These are phyloP conservation scores for Paraconiothyrium sp. DNA, from an alignment of 2,329 filamentous ascomycete species.

Conservation along the genomic window DNA sequence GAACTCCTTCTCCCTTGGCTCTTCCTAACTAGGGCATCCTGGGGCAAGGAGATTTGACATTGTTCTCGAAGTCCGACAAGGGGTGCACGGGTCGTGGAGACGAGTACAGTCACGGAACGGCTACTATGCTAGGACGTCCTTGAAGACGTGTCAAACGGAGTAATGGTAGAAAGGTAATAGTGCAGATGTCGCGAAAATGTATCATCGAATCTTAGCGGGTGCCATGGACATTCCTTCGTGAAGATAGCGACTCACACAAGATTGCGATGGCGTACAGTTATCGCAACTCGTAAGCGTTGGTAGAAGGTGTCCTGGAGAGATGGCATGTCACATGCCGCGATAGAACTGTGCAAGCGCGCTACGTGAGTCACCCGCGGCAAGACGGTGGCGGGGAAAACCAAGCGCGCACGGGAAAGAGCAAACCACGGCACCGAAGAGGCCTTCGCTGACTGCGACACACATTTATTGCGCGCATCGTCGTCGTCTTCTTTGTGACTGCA, in stretches of 20 bases:
- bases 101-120: not conserved
- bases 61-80: not conserved
- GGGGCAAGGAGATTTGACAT: conserved; percentile 1
- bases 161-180: not conserved
- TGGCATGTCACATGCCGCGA: no score
- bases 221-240: not conserved
- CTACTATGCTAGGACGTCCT: not conserved
- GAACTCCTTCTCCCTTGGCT: not conserved
- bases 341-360: conserved; percentile 6
- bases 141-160: not conserved
- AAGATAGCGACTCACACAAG: not conserved
- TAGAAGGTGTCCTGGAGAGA: no score
- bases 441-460: not conserved
- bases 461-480: not conserved
- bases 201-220: not conserved
- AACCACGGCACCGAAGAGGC: not conserved
- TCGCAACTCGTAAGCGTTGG: no score
- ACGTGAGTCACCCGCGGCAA: not conserved
- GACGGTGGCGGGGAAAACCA: conserved; percentile 1
- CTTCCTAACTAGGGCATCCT: not conserved
- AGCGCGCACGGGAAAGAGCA: conserved; percentile 9
- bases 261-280: not conserved
- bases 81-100: not conserved
- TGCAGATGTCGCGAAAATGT: no score
- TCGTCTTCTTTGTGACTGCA: not conserved